A percentile compares a stretch with the other conserved stretches of the same genome.
Evolutionary conservation across 148 eudicot genomes (phyloP).

Genomic region (Tetragonia tetragonoides): DNA sequence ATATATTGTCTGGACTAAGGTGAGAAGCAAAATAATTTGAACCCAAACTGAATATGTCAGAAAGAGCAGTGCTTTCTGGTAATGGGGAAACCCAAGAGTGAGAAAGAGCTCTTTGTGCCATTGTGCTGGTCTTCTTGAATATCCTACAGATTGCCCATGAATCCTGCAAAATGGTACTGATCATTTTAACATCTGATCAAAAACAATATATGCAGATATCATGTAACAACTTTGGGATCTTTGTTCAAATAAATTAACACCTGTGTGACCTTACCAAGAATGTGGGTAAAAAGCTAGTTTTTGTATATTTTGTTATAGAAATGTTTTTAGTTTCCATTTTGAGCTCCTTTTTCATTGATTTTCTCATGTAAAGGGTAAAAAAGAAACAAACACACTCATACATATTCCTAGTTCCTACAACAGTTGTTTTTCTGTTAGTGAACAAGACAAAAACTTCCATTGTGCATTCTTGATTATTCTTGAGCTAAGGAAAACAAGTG

Average conservation of each 20-base stretch:
- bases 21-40: slow-evolving; percentile 21
- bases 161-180: slow-evolving; percentile 43
- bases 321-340: too few species aligned
- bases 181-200: neutral
- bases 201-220: neutral
- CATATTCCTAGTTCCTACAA: too few species aligned
- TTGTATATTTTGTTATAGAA: too few species aligned
- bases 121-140: slow-evolving; percentile 77
- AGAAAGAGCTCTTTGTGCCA: slow-evolving; percentile 65
- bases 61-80: slow-evolving; percentile 37
- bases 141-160: slow-evolving; percentile 93
- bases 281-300: too few species aligned
- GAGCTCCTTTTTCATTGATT: too few species aligned
- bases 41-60: slow-evolving; percentile 36
- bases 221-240: neutral
- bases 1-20: slow-evolving; percentile 48
- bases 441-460: too few species aligned
- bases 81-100: slow-evolving; percentile 63
- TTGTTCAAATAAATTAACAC: neutral
- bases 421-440: too few species aligned
- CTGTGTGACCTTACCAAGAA: neutral
- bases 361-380: too few species aligned
- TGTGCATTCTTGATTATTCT: too few species aligned
- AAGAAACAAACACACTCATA: too few species aligned
- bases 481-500: too few species aligned